Evolutionary conservation across 768 basidiomycete genomes (phyloP).

Genomic region (Tylopilus sp.): DNA sequence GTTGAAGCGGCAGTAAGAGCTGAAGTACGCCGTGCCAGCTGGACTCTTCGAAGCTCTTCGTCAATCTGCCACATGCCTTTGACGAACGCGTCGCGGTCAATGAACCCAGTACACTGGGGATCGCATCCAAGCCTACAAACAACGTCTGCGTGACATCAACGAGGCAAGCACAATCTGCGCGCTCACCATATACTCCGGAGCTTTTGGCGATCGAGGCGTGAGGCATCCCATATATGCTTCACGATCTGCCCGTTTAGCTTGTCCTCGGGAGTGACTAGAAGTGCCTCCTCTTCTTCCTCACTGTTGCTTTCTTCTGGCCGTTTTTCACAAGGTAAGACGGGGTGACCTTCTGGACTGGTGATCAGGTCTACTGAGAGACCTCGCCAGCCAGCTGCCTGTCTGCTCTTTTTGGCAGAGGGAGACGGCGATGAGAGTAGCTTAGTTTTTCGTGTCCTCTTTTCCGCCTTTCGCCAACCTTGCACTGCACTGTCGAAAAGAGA

Average conservation of each 20-base stretch:
- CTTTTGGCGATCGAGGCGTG: conserved; percentile 48
- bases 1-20: conserved; percentile 33
- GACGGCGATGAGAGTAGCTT: conserved; percentile 33
- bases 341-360: conserved; percentile 39
- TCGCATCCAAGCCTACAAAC: conserved; percentile 67
- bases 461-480: conserved; percentile 42
- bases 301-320: conserved; percentile 10
- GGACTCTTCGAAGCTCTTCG: conserved; percentile 69
- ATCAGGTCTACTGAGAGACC: conserved; percentile 68
- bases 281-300: conserved; percentile 28
- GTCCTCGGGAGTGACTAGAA: conserved; percentile 39
- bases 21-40: conserved; percentile 34
- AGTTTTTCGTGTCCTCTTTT: conserved; percentile 25
- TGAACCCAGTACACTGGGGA: conserved; percentile 46
- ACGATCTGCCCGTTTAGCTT: conserved; percentile 55
- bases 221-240: conserved; percentile 59
- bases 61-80: conserved; percentile 87
- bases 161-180: neutral
- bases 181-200: conserved; percentile 67
- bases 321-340: conserved; percentile 9
- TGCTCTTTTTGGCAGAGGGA: conserved; percentile 38
- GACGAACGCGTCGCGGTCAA: conserved; percentile 65
- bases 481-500: conserved; percentile 61
- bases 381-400: conserved; percentile 72
- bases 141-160: neutral